phyloP scores from a whole-genome alignment of 1,284 basidiomycete genomes.

The Ganoderma leucocontextum region DNA sequence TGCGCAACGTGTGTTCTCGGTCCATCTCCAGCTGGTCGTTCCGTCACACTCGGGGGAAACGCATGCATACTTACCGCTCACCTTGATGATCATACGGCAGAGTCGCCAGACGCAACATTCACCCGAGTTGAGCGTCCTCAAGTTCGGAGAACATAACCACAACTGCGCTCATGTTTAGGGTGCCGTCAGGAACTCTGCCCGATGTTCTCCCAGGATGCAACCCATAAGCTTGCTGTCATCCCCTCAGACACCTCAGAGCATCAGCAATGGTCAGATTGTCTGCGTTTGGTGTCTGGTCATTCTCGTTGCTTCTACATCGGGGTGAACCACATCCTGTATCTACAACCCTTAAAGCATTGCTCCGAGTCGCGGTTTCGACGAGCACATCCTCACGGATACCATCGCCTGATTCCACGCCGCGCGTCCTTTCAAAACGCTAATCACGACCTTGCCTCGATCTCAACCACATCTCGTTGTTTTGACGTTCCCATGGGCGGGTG shows the following conservation, averaged over 20 bases:
- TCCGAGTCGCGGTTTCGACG: neutral
- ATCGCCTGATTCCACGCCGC: neutral
- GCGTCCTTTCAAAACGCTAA: neutral
- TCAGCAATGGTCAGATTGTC: neutral
- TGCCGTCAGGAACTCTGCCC: no score
- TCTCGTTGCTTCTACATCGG: neutral
- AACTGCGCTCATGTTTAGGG: neutral
- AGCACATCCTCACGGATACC: neutral
- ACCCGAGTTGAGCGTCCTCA: neutral
- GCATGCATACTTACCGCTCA: slow-evolving; percentile 11
- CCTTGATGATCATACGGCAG: slow-evolving; percentile 15
- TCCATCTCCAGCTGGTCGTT: neutral
- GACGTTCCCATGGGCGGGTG: neutral
- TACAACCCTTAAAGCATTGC: neutral
- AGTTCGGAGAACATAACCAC: neutral
- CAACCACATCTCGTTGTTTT: neutral
- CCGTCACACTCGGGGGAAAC: neutral
- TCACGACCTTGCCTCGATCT: neutral
- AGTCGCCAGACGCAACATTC: slow-evolving; percentile 1
- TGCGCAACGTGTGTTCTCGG: neutral
- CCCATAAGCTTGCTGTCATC: neutral
- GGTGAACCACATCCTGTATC: neutral
- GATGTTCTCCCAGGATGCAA: neutral
- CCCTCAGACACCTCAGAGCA: neutral
- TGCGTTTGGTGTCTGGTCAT: neutral